Evolutionary conservation across 2,329 filamentous ascomycete genomes (phyloP).

Genomic region (Aureobasidium sp.): DNA sequence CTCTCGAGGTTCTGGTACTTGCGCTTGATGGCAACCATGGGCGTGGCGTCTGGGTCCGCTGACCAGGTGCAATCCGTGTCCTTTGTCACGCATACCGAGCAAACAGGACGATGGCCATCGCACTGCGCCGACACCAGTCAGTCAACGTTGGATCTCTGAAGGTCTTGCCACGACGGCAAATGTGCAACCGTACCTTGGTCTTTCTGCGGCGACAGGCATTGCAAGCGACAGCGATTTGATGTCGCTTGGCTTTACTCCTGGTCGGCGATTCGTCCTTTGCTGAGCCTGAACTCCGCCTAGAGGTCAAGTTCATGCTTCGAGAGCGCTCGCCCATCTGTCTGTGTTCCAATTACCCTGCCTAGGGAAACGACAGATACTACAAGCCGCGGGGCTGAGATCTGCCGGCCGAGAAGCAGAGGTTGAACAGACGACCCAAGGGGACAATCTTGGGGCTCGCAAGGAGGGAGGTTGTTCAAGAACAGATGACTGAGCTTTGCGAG

Average conservation of each 20-base stretch:
- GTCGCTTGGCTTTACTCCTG: conserved; percentile 12
- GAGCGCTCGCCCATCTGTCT: not conserved
- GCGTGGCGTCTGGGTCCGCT: conserved; percentile 17
- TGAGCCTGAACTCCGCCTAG: conserved; percentile 26
- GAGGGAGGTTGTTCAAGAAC: too few species aligned
- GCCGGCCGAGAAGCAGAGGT: too few species aligned
- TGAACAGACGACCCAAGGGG: too few species aligned
- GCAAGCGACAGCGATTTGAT: conserved; percentile 17
- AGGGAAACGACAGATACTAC: too few species aligned
- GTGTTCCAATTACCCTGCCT: too few species aligned
- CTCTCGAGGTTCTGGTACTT: conserved; percentile 14
- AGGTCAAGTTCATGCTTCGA: conserved; percentile 9
- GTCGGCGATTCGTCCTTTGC: conserved; percentile 15
- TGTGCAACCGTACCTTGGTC: conserved; percentile 6
- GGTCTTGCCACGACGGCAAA: not conserved
- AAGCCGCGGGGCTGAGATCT: too few species aligned
- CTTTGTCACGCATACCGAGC: conserved; percentile 6
- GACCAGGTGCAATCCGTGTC: conserved; percentile 13
- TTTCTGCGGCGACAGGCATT: conserved; percentile 17
- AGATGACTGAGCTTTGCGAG: too few species aligned
- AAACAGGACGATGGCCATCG: conserved; percentile 10
- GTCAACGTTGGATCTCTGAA: not conserved
- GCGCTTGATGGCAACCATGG: conserved; percentile 17
- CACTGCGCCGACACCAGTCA: conserved; percentile 3
- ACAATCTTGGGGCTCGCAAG: too few species aligned